Conservation (phyloP, 768 basidiomycete species). For the Amanita thiersii region DNA sequence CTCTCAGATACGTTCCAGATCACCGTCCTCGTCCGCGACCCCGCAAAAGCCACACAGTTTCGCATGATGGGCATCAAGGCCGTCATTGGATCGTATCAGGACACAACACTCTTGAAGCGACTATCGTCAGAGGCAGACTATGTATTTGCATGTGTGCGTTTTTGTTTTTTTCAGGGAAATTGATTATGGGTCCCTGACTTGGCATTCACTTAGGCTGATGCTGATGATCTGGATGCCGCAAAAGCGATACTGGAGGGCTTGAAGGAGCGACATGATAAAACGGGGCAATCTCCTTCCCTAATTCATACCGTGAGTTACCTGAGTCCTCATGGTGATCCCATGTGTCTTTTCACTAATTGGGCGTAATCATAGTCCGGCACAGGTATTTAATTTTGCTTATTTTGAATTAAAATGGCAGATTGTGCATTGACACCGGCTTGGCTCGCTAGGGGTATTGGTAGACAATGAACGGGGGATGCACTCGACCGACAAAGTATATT, state of each 20-base stretch:
- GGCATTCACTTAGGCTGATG: constrained; percentile 24
- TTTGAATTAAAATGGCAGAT: background rate
- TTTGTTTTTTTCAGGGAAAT: background rate
- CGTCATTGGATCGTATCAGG: constrained; percentile 32
- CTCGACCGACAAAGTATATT: constrained; percentile 31
- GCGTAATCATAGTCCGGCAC: constrained; percentile 21
- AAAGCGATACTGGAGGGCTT: constrained; percentile 31
- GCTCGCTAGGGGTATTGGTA: constrained; percentile 25
- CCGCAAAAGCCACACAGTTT: constrained; percentile 27
- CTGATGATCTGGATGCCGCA: constrained; percentile 29
- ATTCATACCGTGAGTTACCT: constrained; percentile 32
- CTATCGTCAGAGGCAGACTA: constrained; percentile 37
- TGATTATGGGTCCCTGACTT: background rate
- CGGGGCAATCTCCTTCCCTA: constrained; percentile 24
- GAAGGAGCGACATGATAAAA: constrained; percentile 24
- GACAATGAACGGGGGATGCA: constrained; percentile 35
- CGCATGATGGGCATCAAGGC: constrained; percentile 26
- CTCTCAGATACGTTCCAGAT: constrained; percentile 31
- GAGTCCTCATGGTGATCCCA: background rate
- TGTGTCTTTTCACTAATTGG: background rate
- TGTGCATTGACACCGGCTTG: background rate
- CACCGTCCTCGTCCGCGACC: constrained; percentile 36
- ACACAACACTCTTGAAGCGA: constrained; percentile 27
- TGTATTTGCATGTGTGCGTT: constrained; percentile 32
- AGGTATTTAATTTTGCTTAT: constrained; percentile 18